Evolutionary conservation across 1,284 basidiomycete genomes (phyloP).

Genomic region (Sanghuangporus weigelae): DNA sequence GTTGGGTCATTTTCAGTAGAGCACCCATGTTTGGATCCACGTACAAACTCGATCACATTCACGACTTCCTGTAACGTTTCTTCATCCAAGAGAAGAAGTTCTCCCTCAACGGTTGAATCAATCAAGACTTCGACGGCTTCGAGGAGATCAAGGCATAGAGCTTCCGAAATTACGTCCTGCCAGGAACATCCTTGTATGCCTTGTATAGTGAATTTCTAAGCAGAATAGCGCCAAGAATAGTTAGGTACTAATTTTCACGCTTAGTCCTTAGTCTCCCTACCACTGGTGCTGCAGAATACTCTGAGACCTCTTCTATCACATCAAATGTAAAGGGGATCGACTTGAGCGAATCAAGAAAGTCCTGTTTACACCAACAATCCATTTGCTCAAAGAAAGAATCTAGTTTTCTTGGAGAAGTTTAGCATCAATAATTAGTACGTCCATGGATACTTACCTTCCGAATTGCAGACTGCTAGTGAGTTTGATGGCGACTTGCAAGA

Average conservation of each 20-base stretch:
- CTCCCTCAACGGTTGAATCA: not conserved
- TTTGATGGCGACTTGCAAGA: not conserved
- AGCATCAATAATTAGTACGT: not conserved
- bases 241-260: not conserved
- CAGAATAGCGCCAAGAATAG: not conserved
- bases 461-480: not conserved
- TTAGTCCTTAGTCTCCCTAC: not conserved
- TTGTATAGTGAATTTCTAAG: not conserved
- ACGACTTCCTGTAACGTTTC: not conserved
- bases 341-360: not conserved
- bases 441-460: not conserved
- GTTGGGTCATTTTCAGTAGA: not conserved
- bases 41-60: conserved; percentile 4
- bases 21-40: not conserved
- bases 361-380: not conserved
- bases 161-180: not conserved
- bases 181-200: not conserved
- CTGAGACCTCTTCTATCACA: not conserved
- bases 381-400: not conserved
- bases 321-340: not conserved
- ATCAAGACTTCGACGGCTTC: not conserved
- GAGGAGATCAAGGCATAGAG: not conserved
- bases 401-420: not conserved
- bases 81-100: not conserved
- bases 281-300: not conserved